phyloP scores from a whole-genome alignment of 2,329 filamentous ascomycete species.

The Paramyrothecium roridum region DNA sequence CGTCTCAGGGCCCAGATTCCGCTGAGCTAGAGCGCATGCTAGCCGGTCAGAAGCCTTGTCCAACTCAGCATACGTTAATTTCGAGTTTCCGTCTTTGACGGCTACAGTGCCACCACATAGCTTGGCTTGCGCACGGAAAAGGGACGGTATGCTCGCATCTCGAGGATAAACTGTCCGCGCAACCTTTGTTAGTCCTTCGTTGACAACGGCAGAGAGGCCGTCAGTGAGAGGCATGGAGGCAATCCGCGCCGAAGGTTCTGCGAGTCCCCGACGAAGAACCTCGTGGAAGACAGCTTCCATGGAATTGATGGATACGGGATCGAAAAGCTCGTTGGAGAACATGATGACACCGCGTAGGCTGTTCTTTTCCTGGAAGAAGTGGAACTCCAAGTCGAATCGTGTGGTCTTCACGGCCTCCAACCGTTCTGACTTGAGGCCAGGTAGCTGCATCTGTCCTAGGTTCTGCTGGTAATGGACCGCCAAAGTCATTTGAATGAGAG shows the following conservation, averaged over 20 bases:
- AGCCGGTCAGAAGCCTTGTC: conserved; percentile 26
- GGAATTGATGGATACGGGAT: conserved; percentile 8
- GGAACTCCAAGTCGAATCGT: conserved; percentile 18
- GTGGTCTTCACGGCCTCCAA: not conserved
- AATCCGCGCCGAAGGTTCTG: conserved; percentile 5
- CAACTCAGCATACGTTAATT: conserved; percentile 29
- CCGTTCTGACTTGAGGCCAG: conserved; percentile 6
- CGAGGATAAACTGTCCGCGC: conserved; percentile 8
- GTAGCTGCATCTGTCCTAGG: conserved; percentile 10
- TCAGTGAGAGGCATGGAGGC: conserved; percentile 2
- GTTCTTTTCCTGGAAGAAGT: conserved; percentile 11
- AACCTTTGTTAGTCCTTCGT: conserved; percentile 11
- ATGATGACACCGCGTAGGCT: conserved; percentile 6
- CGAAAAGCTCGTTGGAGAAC: conserved; percentile 13
- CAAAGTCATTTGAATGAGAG: conserved; percentile 13
- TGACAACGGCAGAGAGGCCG: conserved; percentile 3
- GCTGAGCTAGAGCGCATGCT: no score
- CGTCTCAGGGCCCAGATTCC: no score
- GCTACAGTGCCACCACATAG: conserved; percentile 4
- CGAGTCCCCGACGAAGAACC: conserved; percentile 9
- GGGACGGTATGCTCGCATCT: conserved; percentile 5
- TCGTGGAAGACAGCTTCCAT: conserved; percentile 12
- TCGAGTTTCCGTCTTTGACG: conserved; percentile 5
- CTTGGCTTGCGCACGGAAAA: conserved; percentile 5
- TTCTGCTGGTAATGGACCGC: conserved; percentile 16